Conservation (phyloP, 768 basidiomycete species). For the Leucocoprinus sp. region DNA sequence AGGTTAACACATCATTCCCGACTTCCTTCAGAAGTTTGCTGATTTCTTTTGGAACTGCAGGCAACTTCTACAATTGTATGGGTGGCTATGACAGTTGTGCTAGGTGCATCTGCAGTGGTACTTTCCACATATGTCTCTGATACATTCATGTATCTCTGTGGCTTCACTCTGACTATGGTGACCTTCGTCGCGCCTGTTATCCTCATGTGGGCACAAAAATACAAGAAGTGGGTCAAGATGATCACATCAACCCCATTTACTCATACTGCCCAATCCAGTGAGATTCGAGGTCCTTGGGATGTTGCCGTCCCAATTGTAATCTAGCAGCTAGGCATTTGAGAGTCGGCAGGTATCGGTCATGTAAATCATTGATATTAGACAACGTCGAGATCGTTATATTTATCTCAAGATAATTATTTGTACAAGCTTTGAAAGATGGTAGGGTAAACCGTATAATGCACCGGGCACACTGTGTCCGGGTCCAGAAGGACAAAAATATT, state of each 20-base stretch:
- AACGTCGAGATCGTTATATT: constrained; percentile 3
- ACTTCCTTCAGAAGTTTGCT: constrained; percentile 9
- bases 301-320: constrained; percentile 25
- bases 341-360: constrained; percentile 1
- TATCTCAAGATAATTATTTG: constrained; percentile 11
- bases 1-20: constrained; percentile 16
- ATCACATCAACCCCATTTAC: constrained; percentile 11
- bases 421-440: constrained; percentile 6
- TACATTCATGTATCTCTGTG: constrained; percentile 46
- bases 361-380: not conserved
- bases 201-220: constrained; percentile 78
- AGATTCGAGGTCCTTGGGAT: constrained; percentile 88
- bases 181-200: constrained; percentile 69
- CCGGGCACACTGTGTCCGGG: not conserved
- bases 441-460: constrained; percentile 9
- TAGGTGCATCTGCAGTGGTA: constrained; percentile 42
- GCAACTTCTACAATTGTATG: constrained; percentile 38
- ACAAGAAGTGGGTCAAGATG: constrained; percentile 62
- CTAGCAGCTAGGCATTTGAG: not conserved
- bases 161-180: constrained; percentile 41
- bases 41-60: constrained; percentile 26
- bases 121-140: constrained; percentile 48
- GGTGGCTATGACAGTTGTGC: constrained; percentile 41
- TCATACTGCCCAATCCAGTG: constrained; percentile 35
- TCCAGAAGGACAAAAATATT: constrained; percentile 1